phyloP scores from a whole-genome alignment of 768 basidiomycete species.

The Lactarius hengduanensis region DNA sequence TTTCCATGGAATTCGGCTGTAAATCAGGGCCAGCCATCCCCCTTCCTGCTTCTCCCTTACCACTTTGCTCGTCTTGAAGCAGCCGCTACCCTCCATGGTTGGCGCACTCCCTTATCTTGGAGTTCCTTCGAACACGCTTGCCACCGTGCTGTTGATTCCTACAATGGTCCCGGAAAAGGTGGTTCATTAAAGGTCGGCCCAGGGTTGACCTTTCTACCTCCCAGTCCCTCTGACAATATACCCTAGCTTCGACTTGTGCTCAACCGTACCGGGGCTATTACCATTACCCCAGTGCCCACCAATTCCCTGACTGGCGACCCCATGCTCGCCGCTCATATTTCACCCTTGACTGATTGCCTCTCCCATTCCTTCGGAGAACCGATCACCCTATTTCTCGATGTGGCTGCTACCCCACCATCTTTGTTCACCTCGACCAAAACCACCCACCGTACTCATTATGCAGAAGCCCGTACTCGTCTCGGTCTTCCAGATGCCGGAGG shows the following conservation, averaged over 20 bases:
- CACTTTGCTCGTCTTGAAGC: constrained; percentile 59
- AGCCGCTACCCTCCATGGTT: constrained; percentile 51
- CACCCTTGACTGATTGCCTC: constrained; percentile 40
- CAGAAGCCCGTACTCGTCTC: constrained; percentile 59
- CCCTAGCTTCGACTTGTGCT: constrained; percentile 51
- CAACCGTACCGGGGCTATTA: constrained; percentile 9
- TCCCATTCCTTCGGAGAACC: constrained; percentile 34
- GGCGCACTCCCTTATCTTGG: constrained; percentile 46
- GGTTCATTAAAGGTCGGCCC: constrained; percentile 27
- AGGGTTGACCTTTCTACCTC: neutral
- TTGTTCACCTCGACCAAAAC: constrained; percentile 71
- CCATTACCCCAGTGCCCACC: constrained; percentile 17
- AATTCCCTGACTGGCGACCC: constrained; percentile 33
- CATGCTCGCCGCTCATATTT: constrained; percentile 23
- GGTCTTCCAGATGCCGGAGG: constrained; percentile 34
- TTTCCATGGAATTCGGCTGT: constrained; percentile 57
- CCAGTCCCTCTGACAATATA: neutral
- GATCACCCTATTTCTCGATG: constrained; percentile 55
- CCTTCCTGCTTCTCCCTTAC: constrained; percentile 58
- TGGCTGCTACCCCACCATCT: constrained; percentile 50
- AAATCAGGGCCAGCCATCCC: constrained; percentile 47
- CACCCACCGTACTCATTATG: constrained; percentile 57
- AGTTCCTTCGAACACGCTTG: constrained; percentile 45
- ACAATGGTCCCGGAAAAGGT: constrained; percentile 7
- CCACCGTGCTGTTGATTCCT: constrained; percentile 39